Evolutionary conservation across 2,329 filamentous ascomycete species (phyloP), one percentile per base, ranked within the genome.

Genomic region (Neopestalotiopsis clavispora): DNA sequence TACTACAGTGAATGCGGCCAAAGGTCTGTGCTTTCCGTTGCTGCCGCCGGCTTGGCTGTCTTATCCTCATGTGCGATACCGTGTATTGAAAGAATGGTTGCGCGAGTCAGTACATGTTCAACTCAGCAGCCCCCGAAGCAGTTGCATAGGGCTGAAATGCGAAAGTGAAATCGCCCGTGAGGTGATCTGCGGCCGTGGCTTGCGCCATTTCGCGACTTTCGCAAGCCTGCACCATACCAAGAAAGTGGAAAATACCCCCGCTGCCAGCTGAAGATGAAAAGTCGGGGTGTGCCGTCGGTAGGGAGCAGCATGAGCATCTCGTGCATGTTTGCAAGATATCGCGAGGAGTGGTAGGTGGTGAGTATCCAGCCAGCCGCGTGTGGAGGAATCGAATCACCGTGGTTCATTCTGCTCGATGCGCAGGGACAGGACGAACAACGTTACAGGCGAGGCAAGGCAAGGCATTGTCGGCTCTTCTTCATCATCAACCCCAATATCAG

Each of bases 371-470:
- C 45, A 52, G 45, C 45, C 45, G 45, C 45, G 45, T 20, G 45
- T 52, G 45, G 17, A 52, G 45, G 20, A 52, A 56, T 23, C 49
- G 49, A 59, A 59, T 59, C 57, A 34, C 23, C 45, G 17, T 20
- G 10, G 45, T 38, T 38, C 34, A 7, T 38, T 38, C 23, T 28
- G 20, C 34, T 6, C 34, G 10, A 17, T n/a, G 38, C 61, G 42
- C 59, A 62, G 23, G 30, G 23, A 30, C n/a, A 13, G 34, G 23
- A 38, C 34, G 34, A 66, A 66, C 32, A 56, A 49, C 49, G 63
- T 56, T 56, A 28, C 42, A 66, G 63, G 63, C 63, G 63, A 57
- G 63, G 63, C 34, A 58, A 38, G 63, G 49, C 63, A 66, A 56
- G 13, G 30, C 38, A 42, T n/a, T 66, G 42, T 66, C 63, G 63